Base-by-base conservation (phyloP, 148 eudicot species). In the Dysphania ambrosioides region DNA sequence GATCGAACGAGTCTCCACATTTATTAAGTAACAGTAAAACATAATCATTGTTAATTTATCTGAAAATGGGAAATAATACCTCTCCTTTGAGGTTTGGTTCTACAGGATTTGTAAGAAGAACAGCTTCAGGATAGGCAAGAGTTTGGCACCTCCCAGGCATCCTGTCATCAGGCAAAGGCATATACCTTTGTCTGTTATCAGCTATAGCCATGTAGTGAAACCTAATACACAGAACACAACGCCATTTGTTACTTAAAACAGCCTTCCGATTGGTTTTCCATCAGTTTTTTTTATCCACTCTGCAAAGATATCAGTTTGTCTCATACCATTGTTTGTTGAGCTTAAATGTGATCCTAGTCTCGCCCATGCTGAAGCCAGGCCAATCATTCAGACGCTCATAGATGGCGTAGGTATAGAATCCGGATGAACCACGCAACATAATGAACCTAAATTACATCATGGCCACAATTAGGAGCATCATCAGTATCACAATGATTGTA, bases 141-240 rank as follows among this genome's bases (percentile, higher is more conserved):
- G 82, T 81, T 78, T 93, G 83, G 67, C 93, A 86, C 79, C 92
- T 84, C 74, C 80, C 86, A n/a, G 92, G 88, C 78, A 85, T 69
- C 63, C 98, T 83, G 66, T 93, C 98, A 59, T 93, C 97, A 34
- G 98, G 93, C 73, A 87, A 78, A 35, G 98, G 98, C 93, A 93
- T 87, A 64, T 73, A 80, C 75, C 98, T 81, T 72, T 79, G 86
- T 79, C 98, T 85, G 74, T 88, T 82, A 72, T 93, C 98, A 35
- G 92, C 86, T 57, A 91, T 69, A 9, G 93, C 98, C 98, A 93
- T 93, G 81, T 89, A 87, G 40, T 83, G 92, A 80, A 93, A 89
- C 93, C 97, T 91, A 66, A 19, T 24, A 49, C 61, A 70, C 16
- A 49, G 30, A 47, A 19, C 23, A 66, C 0, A 42, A 27, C 0